Conservation (phyloP, 106 monocot species). For the Dioscorea alata region DNA sequence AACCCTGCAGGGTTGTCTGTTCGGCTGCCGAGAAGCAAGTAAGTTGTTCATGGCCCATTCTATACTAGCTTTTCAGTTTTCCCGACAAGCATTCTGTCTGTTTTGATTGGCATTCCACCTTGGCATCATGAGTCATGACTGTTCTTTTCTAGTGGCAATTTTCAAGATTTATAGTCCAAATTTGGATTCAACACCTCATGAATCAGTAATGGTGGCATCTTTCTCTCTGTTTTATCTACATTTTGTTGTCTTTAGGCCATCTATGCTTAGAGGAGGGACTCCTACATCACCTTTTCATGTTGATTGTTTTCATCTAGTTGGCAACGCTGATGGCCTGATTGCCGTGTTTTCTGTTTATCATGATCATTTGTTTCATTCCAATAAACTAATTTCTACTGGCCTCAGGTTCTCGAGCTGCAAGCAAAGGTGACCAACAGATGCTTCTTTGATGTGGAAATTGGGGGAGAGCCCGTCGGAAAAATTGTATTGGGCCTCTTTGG, state of each 20-base stretch:
- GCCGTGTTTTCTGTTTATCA: neutral
- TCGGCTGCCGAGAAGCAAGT: conserved; percentile 12
- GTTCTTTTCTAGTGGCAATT: no score
- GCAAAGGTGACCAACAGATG: conserved; percentile 61
- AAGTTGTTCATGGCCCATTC: neutral
- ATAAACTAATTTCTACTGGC: neutral
- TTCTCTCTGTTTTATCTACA: no score
- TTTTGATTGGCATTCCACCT: no score
- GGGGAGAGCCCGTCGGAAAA: conserved; percentile 57
- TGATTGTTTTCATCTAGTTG: neutral
- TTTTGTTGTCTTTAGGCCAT: neutral
- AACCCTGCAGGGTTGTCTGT: neutral
- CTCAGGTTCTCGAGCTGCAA: conserved; percentile 50
- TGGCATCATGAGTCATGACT: no score
- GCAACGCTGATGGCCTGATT: neutral
- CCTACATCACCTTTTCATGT: neutral
- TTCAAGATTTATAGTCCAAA: no score
- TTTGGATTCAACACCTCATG: no score
- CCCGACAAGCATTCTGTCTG: no score
- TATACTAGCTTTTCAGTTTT: no score
- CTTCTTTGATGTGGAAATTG: conserved; percentile 91
- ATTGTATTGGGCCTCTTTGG: conserved; percentile 76
- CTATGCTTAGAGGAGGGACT: neutral
- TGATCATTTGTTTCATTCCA: neutral
- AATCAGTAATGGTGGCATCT: no score